phyloP scores from a whole-genome alignment of 768 basidiomycete genomes.

The Boletus tomentosulus region DNA sequence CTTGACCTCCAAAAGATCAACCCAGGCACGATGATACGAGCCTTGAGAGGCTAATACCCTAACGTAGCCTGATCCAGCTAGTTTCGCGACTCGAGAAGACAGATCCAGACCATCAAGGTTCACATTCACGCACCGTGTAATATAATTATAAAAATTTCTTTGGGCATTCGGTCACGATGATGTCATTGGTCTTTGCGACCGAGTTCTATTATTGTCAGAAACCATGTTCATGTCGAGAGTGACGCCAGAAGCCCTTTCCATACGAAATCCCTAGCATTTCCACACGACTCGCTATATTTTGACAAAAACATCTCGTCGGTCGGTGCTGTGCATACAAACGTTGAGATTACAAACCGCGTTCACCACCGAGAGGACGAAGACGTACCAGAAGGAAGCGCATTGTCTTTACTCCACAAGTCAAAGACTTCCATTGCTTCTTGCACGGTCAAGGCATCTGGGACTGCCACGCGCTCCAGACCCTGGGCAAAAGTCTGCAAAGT shows the following conservation, averaged over 20 bases:
- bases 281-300: slow-evolving; percentile 73
- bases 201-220: neutral
- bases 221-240: slow-evolving; percentile 17
- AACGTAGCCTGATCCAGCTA: no score
- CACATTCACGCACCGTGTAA: no score
- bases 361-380: neutral
- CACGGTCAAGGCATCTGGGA: slow-evolving; percentile 57
- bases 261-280: slow-evolving; percentile 78
- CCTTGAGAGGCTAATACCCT: no score
- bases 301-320: slow-evolving; percentile 73
- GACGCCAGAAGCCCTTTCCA: slow-evolving; percentile 53
- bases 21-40: no score
- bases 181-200: neutral
- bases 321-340: slow-evolving; percentile 22
- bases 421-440: slow-evolving; percentile 73
- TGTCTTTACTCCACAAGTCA: slow-evolving; percentile 69
- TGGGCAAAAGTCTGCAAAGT: slow-evolving; percentile 49
- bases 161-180: neutral
- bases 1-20: no score
- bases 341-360: neutral
- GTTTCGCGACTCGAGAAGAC: no score
- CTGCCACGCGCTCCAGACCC: slow-evolving; percentile 47
- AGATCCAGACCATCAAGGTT: no score
- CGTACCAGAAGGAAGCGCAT: slow-evolving; percentile 50
- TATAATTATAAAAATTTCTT: neutral